These are phyloP conservation scores for Capsicum baccatum DNA, from an alignment of 257 asterid species.

Conservation along the genomic window DNA sequence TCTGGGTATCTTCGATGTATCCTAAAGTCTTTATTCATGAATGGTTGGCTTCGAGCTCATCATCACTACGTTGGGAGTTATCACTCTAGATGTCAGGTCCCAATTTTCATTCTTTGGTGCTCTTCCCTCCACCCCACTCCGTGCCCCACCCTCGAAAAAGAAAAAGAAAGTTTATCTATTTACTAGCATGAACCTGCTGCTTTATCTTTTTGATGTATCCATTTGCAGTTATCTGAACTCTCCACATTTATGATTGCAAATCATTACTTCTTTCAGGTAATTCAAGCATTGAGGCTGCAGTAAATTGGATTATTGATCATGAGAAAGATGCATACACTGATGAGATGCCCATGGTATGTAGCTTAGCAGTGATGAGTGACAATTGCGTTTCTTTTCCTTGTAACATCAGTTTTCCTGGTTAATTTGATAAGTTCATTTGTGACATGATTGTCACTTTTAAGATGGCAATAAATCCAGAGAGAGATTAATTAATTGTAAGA, in stretches of 20 bases:
- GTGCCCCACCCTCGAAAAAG: neutral
- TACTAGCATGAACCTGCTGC: neutral
- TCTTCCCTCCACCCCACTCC: neutral
- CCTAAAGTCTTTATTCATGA: neutral
- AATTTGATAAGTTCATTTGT: conserved; percentile 5
- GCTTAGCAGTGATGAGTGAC: conserved; percentile 23
- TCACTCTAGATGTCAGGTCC: neutral
- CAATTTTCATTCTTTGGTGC: conserved; percentile 6
- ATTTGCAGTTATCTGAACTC: neutral
- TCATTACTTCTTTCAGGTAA: conserved; percentile 51
- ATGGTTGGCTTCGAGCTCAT: neutral
- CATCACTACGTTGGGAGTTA: neutral
- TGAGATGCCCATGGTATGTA: conserved; percentile 55
- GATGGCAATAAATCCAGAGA: neutral
- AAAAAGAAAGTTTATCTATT: neutral
- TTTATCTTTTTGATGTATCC: neutral
- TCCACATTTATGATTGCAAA: neutral
- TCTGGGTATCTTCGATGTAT: neutral
- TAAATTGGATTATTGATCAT: conserved; percentile 68
- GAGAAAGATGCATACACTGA: conserved; percentile 50
- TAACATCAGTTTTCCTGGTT: neutral
- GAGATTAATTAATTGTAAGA: neutral
- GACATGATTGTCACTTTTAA: neutral
- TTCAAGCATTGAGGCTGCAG: conserved; percentile 71
- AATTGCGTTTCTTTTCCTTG: conserved; percentile 4